Evolutionary conservation across 441 rosid species (phyloP).

Genomic region (Gossypium lobatum): DNA sequence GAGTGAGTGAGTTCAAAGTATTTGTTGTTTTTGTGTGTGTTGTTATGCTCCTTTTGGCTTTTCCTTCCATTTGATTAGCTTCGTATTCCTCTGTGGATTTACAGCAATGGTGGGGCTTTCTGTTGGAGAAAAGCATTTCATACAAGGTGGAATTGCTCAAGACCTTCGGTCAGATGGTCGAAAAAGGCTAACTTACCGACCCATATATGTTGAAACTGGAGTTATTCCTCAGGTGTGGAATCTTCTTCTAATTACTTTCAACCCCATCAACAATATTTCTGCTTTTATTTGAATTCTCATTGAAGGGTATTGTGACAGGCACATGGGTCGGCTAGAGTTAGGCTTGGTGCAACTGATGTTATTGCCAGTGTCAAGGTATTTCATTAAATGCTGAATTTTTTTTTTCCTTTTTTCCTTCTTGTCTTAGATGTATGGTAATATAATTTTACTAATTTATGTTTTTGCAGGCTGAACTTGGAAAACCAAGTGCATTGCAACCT

Average conservation of each 20-base stretch:
- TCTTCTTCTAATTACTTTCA: background rate
- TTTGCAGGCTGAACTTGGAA: conserved; percentile 81
- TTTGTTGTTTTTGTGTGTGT: background rate
- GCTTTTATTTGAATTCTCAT: background rate
- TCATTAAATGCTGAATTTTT: background rate
- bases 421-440: background rate
- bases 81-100: background rate
- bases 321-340: conserved; percentile 78
- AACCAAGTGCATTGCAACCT: conserved; percentile 62
- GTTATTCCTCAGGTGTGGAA: conserved; percentile 44
- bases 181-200: conserved; percentile 55
- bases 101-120: conserved; percentile 71
- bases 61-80: too few relatives aligned
- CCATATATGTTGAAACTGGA: conserved; percentile 60
- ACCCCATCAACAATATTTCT: background rate
- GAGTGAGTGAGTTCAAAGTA: background rate
- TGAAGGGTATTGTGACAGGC: conserved; percentile 37
- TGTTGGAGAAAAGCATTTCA: conserved; percentile 54
- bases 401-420: background rate
- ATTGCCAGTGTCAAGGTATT: conserved; percentile 89
- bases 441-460: background rate
- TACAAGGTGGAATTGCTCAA: conserved; percentile 74
- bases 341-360: conserved; percentile 72
- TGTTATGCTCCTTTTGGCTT: too few relatives aligned
- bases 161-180: conserved; percentile 83